Conservation (phyloP, 31 red algal species). For the Endocladia muricata region DNA sequence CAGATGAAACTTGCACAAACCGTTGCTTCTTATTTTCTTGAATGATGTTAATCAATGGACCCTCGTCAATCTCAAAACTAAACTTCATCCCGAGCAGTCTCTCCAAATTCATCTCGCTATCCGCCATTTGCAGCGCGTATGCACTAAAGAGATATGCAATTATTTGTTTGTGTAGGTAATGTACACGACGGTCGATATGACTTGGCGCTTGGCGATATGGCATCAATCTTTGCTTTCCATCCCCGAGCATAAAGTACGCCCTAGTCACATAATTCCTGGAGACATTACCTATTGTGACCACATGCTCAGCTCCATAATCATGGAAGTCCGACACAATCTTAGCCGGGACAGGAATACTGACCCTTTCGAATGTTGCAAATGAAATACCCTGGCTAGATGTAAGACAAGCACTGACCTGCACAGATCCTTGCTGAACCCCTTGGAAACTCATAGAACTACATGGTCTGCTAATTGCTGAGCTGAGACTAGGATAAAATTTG, state of each 20-base stretch:
- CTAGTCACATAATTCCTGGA: background rate
- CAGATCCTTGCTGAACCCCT: background rate
- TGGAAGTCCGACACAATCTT: constrained; percentile 8
- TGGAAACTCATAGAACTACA: background rate
- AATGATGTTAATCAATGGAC: background rate
- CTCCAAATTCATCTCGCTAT: background rate
- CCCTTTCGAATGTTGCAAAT: no score
- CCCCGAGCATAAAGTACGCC: background rate
- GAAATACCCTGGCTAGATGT: no score
- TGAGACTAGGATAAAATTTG: background rate
- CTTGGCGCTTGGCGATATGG: background rate
- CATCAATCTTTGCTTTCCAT: background rate
- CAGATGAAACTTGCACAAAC: background rate
- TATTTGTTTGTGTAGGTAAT: background rate
- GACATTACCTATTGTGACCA: background rate
- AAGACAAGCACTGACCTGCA: background rate
- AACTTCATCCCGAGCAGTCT: background rate
- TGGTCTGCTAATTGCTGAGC: background rate
- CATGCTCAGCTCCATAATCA: background rate
- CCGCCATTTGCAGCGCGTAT: background rate
- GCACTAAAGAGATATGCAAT: background rate
- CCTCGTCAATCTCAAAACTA: background rate
- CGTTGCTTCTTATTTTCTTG: background rate
- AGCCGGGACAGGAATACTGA: no score
- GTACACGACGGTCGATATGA: background rate